A percentile compares a stretch with the other conserved stretches of the same genome.
Conservation (phyloP, 176 grass and related monocot genomes). For the barley (Hordeum vulgare) region DNA sequence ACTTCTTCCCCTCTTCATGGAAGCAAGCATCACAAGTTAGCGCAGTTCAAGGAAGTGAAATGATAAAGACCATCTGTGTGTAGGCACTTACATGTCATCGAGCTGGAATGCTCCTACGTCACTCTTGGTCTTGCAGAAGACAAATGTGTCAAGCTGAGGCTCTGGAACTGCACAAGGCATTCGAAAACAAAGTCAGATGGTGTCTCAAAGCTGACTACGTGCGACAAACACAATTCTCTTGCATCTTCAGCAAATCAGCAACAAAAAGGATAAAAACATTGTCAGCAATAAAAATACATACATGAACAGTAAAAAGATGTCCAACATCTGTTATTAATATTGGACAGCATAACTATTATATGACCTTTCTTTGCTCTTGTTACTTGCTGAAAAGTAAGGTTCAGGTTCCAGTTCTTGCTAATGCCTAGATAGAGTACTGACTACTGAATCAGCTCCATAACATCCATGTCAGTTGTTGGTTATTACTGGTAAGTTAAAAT, state of each 20-base stretch:
- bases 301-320: neutral
- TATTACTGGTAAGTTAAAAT: neutral
- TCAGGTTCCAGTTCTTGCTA: too few species aligned
- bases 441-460: neutral
- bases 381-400: neutral
- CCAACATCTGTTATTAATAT: neutral
- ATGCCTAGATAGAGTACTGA: neutral
- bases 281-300: neutral
- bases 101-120: slow-evolving; percentile 91
- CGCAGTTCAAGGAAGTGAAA: neutral
- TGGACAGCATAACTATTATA: neutral
- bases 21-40: slow-evolving; percentile 18
- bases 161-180: slow-evolving; percentile 58
- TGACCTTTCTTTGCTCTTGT: neutral
- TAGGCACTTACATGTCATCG: slow-evolving; percentile 68
- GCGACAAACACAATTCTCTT: neutral
- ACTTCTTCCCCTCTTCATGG: slow-evolving; percentile 75
- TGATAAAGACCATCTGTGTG: neutral
- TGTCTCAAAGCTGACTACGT: neutral
- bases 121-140: slow-evolving; percentile 93
- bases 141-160: slow-evolving; percentile 78
- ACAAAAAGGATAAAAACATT: neutral
- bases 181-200: neutral
- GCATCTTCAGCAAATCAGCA: neutral
- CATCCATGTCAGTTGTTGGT: neutral